Conservation (phyloP, 1,139 yeast genomes). For the Kurtzmaniella quercitrusa region DNA sequence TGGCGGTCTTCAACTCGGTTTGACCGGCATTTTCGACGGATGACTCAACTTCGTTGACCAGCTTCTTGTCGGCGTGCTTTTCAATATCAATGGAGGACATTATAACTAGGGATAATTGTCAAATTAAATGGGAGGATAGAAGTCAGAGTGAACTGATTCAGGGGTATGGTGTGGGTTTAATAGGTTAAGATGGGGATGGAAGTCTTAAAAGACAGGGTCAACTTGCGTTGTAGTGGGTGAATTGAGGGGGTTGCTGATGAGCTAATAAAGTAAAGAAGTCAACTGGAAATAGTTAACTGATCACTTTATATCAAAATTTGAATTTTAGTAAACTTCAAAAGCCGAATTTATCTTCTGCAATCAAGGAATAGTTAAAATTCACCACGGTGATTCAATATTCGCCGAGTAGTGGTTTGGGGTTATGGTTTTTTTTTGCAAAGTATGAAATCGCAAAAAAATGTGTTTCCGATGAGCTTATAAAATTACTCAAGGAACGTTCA, state of each 20-base stretch:
- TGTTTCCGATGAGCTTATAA: background rate
- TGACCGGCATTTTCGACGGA: constrained; percentile 20
- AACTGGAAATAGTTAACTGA: background rate
- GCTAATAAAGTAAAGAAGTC: background rate
- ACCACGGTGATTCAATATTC: background rate
- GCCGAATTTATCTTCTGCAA: background rate
- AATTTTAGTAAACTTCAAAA: background rate
- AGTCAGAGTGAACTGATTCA: too few relatives aligned
- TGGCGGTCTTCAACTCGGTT: constrained; percentile 17
- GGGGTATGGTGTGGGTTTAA: background rate
- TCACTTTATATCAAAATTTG: background rate
- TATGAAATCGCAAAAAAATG: background rate
- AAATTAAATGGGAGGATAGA: too few relatives aligned
- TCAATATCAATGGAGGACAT: constrained; percentile 2
- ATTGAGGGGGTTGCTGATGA: background rate
- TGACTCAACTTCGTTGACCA: constrained; percentile 12
- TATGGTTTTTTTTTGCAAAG: background rate
- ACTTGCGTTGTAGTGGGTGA: constrained; percentile 8
- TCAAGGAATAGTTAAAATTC: background rate
- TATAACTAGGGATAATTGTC: background rate
- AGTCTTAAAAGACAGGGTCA: constrained; percentile 5
- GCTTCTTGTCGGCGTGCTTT: constrained; percentile 1
- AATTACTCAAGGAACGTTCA: background rate
- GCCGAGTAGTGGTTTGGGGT: background rate
- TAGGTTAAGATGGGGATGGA: constrained; percentile 1